Evolutionary conservation across 139 green algal species (phyloP).

Genomic region (Chlorella sp.): DNA sequence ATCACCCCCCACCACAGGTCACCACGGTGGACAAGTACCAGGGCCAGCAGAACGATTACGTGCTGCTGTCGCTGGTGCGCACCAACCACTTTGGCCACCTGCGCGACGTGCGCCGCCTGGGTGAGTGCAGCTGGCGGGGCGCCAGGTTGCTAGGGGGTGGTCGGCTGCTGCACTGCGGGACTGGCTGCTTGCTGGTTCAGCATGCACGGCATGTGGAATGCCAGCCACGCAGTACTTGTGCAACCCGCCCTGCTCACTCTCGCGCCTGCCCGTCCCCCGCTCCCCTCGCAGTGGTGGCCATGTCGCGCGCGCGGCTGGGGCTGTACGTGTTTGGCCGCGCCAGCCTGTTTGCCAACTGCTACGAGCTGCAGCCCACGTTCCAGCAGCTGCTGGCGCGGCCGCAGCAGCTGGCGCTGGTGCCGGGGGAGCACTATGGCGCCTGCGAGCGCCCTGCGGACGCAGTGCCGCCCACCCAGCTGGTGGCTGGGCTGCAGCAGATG

Average conservation of each 20-base stretch:
- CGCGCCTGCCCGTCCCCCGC: not conserved
- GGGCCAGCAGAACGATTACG: constrained; percentile 98
- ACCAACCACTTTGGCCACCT: constrained; percentile 93
- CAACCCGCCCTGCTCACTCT: not conserved
- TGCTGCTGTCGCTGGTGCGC: constrained; percentile 96
- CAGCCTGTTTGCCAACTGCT: constrained; percentile 91
- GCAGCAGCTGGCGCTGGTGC: constrained; percentile 78
- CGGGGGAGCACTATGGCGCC: constrained; percentile 44
- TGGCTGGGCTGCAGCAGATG: constrained; percentile 62
- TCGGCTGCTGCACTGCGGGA: no score
- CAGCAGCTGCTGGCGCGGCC: constrained; percentile 80
- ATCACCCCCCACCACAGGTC: constrained; percentile 39
- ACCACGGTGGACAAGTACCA: constrained; percentile 99
- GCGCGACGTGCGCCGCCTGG: constrained; percentile 91
- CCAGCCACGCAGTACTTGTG: not conserved
- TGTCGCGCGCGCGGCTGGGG: constrained; percentile 91
- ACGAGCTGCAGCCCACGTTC: constrained; percentile 92
- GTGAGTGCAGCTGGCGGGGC: not conserved
- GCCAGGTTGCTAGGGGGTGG: no score
- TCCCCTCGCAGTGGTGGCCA: constrained; percentile 82
- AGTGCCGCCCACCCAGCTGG: constrained; percentile 34
- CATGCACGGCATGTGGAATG: not conserved
- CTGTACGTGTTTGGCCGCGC: constrained; percentile 95
- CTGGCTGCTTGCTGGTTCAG: not conserved
- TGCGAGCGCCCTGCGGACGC: constrained; percentile 29